Conservation (phyloP, 345 rosid genomes). For the Sapria himalayana region DNA sequence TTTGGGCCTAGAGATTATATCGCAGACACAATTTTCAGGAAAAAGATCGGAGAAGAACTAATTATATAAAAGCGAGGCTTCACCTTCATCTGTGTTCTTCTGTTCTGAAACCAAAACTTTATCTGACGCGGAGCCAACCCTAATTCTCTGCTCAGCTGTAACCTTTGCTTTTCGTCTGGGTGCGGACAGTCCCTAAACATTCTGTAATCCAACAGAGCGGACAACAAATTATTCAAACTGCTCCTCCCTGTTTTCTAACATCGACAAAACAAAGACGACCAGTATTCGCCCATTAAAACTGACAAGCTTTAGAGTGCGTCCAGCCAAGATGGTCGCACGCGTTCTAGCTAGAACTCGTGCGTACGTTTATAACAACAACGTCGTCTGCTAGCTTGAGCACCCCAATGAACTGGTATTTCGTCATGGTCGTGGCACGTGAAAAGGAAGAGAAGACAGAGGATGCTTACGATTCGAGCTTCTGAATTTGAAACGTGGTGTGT, state of each 20-base stretch:
- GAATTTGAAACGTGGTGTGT: slow-evolving; percentile 29
- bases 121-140: slow-evolving; percentile 29
- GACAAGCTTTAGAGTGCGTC: too few relatives aligned
- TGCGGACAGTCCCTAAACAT: slow-evolving; percentile 46
- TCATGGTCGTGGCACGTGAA: not conserved
- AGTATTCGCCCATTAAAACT: not conserved
- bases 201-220: slow-evolving; percentile 8
- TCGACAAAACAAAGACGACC: too few relatives aligned
- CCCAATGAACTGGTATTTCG: too few relatives aligned
- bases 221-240: not conserved
- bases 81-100: slow-evolving; percentile 56
- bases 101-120: slow-evolving; percentile 81
- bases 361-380: too few relatives aligned
- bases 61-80: not conserved
- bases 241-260: too few relatives aligned
- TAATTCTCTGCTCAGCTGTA: slow-evolving; percentile 24
- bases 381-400: too few relatives aligned
- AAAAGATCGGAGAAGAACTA: not conserved
- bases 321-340: too few relatives aligned
- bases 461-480: slow-evolving; percentile 32
- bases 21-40: not conserved
- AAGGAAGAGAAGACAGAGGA: not conserved
- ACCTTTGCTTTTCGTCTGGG: slow-evolving; percentile 40
- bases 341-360: too few relatives aligned
- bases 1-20: slow-evolving; percentile 22